phyloP scores from a whole-genome alignment of 164 flowering plant genomes.

The Tinospora cordifolia region DNA sequence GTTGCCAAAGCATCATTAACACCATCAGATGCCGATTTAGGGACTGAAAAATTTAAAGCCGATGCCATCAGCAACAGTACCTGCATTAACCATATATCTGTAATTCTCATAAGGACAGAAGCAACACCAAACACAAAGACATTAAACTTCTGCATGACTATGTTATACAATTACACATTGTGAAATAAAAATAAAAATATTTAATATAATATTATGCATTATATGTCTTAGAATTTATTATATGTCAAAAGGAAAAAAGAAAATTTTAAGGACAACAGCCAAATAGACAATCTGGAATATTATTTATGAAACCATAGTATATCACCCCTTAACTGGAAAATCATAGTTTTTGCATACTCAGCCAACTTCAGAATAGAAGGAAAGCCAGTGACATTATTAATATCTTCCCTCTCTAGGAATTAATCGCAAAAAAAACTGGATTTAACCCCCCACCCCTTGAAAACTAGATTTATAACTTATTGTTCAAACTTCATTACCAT shows the following conservation, averaged over 20 bases:
- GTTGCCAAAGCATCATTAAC: conserved; percentile 28
- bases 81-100: conserved; percentile 33
- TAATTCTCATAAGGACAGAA: conserved; percentile 3
- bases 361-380: too few relatives aligned
- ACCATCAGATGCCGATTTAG: conserved; percentile 24
- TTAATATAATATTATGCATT: too few relatives aligned
- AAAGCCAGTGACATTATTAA: too few relatives aligned
- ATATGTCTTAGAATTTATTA: too few relatives aligned
- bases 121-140: neutral
- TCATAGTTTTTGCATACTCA: neutral
- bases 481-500: too few relatives aligned
- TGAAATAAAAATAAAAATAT: neutral
- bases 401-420: too few relatives aligned
- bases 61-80: conserved; percentile 85
- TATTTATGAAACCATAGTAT: neutral
- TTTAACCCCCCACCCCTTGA: too few relatives aligned
- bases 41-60: conserved; percentile 50
- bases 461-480: too few relatives aligned
- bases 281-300: neutral
- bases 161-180: neutral
- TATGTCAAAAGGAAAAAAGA: neutral
- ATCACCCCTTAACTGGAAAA: neutral
- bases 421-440: too few relatives aligned
- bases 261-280: neutral
- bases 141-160: neutral